phyloP scores from a whole-genome alignment of 2,329 filamentous ascomycete genomes.

The Ophiostoma sp. region DNA sequence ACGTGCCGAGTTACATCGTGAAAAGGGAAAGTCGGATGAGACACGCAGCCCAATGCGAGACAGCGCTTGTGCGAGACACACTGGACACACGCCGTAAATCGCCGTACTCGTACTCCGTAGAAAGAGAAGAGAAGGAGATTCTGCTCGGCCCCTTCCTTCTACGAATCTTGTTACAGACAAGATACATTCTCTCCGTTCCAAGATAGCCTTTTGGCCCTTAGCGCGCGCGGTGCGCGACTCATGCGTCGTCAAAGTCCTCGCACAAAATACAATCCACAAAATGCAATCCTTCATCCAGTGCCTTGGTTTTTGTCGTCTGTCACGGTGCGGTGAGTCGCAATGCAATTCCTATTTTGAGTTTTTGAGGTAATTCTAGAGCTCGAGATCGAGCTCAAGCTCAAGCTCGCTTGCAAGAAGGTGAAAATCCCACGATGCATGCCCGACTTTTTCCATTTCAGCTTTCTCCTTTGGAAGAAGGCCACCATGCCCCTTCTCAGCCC shows the following conservation, averaged over 20 bases:
- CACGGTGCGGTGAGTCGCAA: neutral
- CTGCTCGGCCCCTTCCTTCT: neutral
- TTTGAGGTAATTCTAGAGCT: neutral
- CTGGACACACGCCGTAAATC: neutral
- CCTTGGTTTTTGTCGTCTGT: neutral
- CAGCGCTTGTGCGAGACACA: neutral
- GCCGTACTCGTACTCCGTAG: neutral
- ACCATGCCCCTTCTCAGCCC: no score
- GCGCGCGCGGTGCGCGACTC: neutral
- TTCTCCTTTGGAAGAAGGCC: neutral
- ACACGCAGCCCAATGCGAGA: neutral
- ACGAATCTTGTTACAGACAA: neutral
- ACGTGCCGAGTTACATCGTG: conserved; percentile 8
- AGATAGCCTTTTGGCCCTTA: neutral
- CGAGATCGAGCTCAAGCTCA: neutral
- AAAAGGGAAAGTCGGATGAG: neutral
- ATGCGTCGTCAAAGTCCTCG: neutral
- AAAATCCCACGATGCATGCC: neutral
- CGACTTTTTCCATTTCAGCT: neutral
- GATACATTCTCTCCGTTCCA: neutral
- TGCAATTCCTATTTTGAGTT: neutral
- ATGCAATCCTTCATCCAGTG: neutral
- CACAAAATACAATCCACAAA: neutral
- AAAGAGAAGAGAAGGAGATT: neutral
- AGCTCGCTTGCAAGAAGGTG: neutral